Conservation (phyloP, 225 moss, liverwort and hornwort genomes). For the Antitrichia curtipendula region DNA sequence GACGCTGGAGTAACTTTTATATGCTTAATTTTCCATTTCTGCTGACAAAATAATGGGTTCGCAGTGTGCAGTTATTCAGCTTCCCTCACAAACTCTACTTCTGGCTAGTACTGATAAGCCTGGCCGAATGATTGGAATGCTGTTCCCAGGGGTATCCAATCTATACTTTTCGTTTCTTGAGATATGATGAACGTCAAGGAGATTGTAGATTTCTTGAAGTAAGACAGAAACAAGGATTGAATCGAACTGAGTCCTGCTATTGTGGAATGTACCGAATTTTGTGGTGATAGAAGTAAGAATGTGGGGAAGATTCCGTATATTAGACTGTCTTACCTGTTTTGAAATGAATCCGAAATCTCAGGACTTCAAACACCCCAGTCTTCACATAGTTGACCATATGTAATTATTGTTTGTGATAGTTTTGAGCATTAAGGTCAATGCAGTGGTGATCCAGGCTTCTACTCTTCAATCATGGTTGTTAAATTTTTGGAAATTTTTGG, state of each 20-base stretch:
- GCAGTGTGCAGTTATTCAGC: conserved; percentile 98
- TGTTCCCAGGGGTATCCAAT: conserved; percentile 83
- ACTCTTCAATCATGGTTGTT: background rate
- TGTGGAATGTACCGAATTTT: background rate
- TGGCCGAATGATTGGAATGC: conserved; percentile 98
- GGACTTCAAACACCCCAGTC: background rate
- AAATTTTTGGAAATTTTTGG: background rate
- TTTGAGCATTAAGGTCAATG: background rate
- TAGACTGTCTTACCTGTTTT: background rate
- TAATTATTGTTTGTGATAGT: background rate
- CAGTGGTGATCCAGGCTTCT: background rate
- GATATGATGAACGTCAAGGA: background rate
- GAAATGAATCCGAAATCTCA: background rate
- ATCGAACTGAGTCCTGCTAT: background rate
- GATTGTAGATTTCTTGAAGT: background rate
- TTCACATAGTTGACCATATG: background rate
- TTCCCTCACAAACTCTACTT: conserved; percentile 89
- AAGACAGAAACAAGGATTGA: background rate
- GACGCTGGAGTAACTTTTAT: background rate
- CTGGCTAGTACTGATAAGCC: conserved; percentile 92
- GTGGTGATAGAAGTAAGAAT: background rate
- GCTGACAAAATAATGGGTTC: background rate
- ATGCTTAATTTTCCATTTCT: background rate
- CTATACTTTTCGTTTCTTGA: background rate
- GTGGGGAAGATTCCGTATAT: background rate